phyloP scores from a whole-genome alignment of 257 asterid genomes.

The Craterostigma plantagineum region DNA sequence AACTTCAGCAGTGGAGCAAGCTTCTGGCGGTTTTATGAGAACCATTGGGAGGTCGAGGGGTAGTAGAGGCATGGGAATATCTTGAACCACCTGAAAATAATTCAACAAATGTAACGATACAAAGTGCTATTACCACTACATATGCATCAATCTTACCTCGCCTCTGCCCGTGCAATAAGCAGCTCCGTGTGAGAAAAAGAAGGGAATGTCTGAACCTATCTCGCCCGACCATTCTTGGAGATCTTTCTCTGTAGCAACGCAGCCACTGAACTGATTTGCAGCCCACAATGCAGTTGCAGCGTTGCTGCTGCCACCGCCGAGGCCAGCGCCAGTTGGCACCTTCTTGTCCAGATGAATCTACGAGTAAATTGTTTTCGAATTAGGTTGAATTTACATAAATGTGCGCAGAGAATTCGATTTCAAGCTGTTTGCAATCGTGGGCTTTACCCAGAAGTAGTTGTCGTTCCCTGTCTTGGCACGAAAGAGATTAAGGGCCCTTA shows the following conservation, averaged over 20 bases:
- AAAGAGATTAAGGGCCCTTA: conserved; percentile 88
- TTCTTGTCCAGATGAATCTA: conserved; percentile 89
- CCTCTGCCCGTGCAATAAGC: conserved; percentile 88
- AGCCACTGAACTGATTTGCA: conserved; percentile 82
- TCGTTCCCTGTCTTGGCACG: conserved; percentile 71
- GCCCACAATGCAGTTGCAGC: conserved; percentile 99
- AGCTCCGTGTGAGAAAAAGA: conserved; percentile 94
- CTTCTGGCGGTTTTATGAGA: conserved; percentile 83
- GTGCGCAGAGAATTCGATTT: too few relatives aligned
- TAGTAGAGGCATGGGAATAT: conserved; percentile 48
- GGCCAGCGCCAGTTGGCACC: conserved; percentile 98
- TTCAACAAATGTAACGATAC: too few relatives aligned
- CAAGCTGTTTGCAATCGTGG: background rate
- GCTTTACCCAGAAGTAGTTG: conserved; percentile 68
- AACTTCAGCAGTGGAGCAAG: conserved; percentile 94
- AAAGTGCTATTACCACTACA: too few relatives aligned
- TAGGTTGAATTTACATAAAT: too few relatives aligned
- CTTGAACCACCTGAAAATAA: conserved; percentile 53
- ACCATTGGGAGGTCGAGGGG: conserved; percentile 61
- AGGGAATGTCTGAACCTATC: conserved; percentile 89
- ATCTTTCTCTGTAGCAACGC: conserved; percentile 74
- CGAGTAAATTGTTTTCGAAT: background rate
- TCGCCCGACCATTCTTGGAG: conserved; percentile 96
- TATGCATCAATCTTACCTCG: conserved; percentile 19
- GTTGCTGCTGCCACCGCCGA: conserved; percentile 99